Percentiles rank a stretch among this genome's conserved stretches.
phyloP scores from a whole-genome alignment of 2,329 filamentous ascomycete genomes.

The Ceratocystiopsis brevicomis region DNA sequence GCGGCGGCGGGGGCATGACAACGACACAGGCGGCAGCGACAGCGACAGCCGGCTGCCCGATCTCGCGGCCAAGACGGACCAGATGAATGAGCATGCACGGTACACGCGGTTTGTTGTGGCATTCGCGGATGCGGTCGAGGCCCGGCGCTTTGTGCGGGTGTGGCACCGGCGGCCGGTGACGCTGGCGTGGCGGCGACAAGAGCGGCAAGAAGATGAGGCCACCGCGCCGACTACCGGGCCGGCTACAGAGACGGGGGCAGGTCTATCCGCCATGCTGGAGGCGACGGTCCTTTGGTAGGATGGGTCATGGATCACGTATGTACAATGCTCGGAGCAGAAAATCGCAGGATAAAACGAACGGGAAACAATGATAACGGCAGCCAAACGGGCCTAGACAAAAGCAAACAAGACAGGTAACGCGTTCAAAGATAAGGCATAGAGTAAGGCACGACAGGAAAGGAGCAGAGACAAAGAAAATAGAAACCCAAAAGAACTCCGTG shows the following conservation, averaged over 20 bases:
- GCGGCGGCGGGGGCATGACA: conserved; percentile 1
- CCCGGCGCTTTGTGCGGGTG: conserved; percentile 27
- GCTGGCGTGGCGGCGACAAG: conserved; percentile 12
- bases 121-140: conserved; percentile 35
- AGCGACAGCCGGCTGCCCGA: conserved; percentile 4
- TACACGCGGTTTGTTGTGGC: conserved; percentile 32
- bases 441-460: neutral
- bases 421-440: neutral
- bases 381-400: no score
- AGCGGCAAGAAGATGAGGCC: neutral
- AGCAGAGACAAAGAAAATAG: neutral
- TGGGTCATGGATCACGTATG: no score
- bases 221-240: conserved; percentile 2
- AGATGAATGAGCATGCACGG: conserved; percentile 16
- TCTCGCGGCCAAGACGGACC: conserved; percentile 7
- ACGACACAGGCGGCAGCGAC: conserved; percentile 1
- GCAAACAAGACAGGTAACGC: neutral
- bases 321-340: neutral
- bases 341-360: neutral
- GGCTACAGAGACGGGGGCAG: neutral
- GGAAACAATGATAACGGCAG: no score
- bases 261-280: conserved; percentile 10
- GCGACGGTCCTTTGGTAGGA: conserved; percentile 13
- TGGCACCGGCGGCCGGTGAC: conserved; percentile 23
- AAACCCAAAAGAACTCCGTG: conserved; percentile 5